Evolutionary conservation across 352 stramenopile genomes (phyloP).

Genomic region (Aphanomyces cochlioides): DNA sequence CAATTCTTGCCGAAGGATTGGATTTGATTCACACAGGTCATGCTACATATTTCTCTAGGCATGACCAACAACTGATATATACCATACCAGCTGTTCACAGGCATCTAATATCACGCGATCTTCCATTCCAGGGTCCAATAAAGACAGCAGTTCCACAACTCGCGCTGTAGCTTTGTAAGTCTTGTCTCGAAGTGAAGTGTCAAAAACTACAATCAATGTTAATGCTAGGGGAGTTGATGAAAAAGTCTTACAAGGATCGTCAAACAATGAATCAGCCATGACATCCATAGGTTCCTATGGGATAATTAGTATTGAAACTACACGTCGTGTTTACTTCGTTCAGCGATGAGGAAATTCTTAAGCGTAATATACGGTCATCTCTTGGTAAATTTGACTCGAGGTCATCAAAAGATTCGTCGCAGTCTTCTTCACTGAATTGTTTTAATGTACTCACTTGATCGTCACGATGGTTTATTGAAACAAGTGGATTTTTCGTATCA

Average conservation of each 20-base stretch:
- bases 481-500: slow-evolving; percentile 42
- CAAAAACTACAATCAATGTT: slow-evolving; percentile 24
- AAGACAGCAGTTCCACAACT: slow-evolving; percentile 67
- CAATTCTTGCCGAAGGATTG: slow-evolving; percentile 64
- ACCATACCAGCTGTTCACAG: slow-evolving; percentile 59
- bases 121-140: slow-evolving; percentile 82
- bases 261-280: slow-evolving; percentile 61
- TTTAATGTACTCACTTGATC: slow-evolving; percentile 64
- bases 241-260: slow-evolving; percentile 38
- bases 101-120: slow-evolving; percentile 81
- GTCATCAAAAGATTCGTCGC: slow-evolving; percentile 60
- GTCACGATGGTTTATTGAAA: slow-evolving; percentile 56
- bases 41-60: slow-evolving; percentile 35
- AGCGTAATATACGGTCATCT: not conserved
- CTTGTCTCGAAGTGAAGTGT: slow-evolving; percentile 47
- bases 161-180: slow-evolving; percentile 73
- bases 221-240: not conserved
- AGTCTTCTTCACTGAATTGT: slow-evolving; percentile 67
- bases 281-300: slow-evolving; percentile 34
- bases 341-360: slow-evolving; percentile 23
- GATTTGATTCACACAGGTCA: slow-evolving; percentile 77
- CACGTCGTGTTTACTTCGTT: slow-evolving; percentile 3
- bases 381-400: slow-evolving; percentile 41
- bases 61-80: not conserved
- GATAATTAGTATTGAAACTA: no score